phyloP scores from a whole-genome alignment of 139 green algal genomes.

The Coccomyxa sp. region DNA sequence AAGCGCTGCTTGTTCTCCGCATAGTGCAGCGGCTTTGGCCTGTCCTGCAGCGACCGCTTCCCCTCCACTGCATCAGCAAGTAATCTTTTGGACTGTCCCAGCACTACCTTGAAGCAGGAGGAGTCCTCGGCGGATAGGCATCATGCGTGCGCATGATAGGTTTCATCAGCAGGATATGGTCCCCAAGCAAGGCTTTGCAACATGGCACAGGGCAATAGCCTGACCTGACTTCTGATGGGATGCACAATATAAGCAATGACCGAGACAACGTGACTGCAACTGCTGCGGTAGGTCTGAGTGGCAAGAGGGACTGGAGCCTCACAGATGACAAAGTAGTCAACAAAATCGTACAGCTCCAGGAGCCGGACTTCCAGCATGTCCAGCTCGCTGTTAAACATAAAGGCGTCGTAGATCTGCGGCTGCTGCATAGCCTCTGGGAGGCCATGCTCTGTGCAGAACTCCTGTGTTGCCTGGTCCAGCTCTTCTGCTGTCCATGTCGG shows the following conservation, averaged over 20 bases:
- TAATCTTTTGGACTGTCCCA: not conserved
- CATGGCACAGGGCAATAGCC: too few relatives aligned
- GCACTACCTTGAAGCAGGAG: not conserved
- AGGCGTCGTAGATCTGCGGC: not conserved
- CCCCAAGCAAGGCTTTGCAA: too few relatives aligned
- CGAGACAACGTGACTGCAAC: too few relatives aligned
- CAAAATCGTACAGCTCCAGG: not conserved
- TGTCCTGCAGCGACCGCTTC: not conserved
- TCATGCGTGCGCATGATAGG: too few relatives aligned
- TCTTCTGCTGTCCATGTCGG: too few relatives aligned
- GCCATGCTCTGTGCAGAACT: not conserved
- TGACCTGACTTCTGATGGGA: too few relatives aligned
- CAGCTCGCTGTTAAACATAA: not conserved
- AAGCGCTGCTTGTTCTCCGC: not conserved
- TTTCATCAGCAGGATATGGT: too few relatives aligned
- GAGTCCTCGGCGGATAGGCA: not conserved
- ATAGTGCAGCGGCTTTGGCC: not conserved
- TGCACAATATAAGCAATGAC: too few relatives aligned
- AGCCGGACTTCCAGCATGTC: not conserved
- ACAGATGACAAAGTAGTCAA: not conserved
- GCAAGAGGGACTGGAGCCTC: not conserved
- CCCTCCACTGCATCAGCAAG: not conserved
- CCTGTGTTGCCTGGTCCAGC: not conserved
- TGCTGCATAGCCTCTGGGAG: not conserved
- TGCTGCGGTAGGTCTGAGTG: too few relatives aligned